Evolutionary conservation across 2,329 filamentous ascomycete genomes (phyloP).

Genomic region (Paecilomyces formosus): DNA sequence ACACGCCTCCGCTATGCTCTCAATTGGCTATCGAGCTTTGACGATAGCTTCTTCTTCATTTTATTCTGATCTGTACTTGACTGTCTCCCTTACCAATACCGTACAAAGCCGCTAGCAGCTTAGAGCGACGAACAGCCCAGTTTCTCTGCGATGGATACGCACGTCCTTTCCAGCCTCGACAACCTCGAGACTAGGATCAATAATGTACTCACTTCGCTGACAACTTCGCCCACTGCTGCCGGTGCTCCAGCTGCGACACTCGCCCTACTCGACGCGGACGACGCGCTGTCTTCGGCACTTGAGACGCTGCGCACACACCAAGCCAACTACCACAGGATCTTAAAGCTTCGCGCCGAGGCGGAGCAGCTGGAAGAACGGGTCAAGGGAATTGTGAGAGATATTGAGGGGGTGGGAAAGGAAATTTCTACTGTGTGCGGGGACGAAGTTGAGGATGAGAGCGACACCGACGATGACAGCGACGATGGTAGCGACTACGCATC

Average conservation of each 20-base stretch:
- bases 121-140: neutral
- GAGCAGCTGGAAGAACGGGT: slow-evolving; percentile 32
- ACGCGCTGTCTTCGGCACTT: slow-evolving; percentile 33
- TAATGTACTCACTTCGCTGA: slow-evolving; percentile 32
- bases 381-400: slow-evolving; percentile 33
- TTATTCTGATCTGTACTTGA: neutral
- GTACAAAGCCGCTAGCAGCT: neutral
- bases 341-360: slow-evolving; percentile 34
- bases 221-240: slow-evolving; percentile 36
- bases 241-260: slow-evolving; percentile 34
- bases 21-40: neutral
- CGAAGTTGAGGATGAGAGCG: slow-evolving; percentile 18
- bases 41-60: neutral
- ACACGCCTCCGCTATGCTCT: neutral
- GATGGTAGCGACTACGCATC: slow-evolving; percentile 16
- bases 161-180: slow-evolving; percentile 31
- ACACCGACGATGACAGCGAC: slow-evolving; percentile 22
- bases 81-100: neutral
- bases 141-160: slow-evolving; percentile 29
- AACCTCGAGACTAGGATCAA: slow-evolving; percentile 37
- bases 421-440: slow-evolving; percentile 23
- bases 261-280: slow-evolving; percentile 35
- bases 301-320: slow-evolving; percentile 37
- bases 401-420: slow-evolving; percentile 33
- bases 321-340: slow-evolving; percentile 35